These are phyloP conservation scores for Vigna trinervia DNA, from an alignment of 306 rosid species.

Conservation along the genomic window DNA sequence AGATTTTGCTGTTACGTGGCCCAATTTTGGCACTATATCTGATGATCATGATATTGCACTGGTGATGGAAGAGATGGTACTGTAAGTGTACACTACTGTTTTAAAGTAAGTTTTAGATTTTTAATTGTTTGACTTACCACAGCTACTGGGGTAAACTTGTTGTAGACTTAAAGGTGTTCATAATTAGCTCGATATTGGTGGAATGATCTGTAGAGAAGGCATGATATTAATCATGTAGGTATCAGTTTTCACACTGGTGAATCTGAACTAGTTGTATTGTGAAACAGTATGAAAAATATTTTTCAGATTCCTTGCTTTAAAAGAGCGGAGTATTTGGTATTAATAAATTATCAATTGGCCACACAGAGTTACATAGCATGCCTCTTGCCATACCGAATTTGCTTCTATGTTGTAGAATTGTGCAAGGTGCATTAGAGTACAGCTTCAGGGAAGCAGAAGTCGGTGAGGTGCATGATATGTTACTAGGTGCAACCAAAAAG, in stretches of 20 bases:
- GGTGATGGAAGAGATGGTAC: conserved; percentile 31
- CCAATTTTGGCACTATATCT: conserved; percentile 35
- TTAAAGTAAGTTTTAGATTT: conserved; percentile 23
- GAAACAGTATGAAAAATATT: background rate
- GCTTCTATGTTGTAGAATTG: background rate
- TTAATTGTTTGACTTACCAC: conserved; percentile 8
- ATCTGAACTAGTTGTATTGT: background rate
- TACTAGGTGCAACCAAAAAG: background rate
- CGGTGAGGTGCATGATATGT: background rate
- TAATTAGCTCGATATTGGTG: conserved; percentile 10
- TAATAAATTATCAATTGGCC: background rate
- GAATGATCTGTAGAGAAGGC: background rate
- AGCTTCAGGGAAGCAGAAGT: background rate
- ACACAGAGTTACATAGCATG: background rate
- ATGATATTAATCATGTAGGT: conserved; percentile 9
- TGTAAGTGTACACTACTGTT: conserved; percentile 35
- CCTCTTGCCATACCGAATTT: background rate
- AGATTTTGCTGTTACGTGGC: conserved; percentile 30
- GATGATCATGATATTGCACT: conserved; percentile 41
- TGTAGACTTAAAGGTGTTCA: conserved; percentile 30
- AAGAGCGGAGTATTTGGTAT: background rate
- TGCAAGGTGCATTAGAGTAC: background rate
- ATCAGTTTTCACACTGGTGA: background rate
- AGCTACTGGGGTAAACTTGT: background rate
- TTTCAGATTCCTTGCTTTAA: background rate